Evolutionary conservation across 2,329 filamentous ascomycete genomes (phyloP).

Genomic region (Aspergillus fischeri): DNA sequence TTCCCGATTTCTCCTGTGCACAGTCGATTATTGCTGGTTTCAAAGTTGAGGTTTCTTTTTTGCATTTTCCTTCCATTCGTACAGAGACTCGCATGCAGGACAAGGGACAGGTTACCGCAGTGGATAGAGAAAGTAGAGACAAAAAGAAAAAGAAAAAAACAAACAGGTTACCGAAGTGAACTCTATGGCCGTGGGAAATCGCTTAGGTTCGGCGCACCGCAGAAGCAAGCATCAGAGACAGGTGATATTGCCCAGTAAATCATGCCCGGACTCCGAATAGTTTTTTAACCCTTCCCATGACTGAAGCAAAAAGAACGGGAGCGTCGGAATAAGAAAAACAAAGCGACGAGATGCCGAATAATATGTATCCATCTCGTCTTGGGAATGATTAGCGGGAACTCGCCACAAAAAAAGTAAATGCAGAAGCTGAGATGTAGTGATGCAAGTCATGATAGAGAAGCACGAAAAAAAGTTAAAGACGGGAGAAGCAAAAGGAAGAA

Average conservation of each 20-base stretch:
- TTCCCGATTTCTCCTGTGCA: slow-evolving; percentile 17
- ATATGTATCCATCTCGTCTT: slow-evolving; percentile 20
- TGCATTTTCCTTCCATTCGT: slow-evolving; percentile 21
- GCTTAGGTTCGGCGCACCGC: slow-evolving; percentile 26
- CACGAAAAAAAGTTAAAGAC: slow-evolving; percentile 14
- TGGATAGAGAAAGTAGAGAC: slow-evolving; percentile 10
- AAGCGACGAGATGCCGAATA: slow-evolving; percentile 21
- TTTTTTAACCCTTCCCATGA: slow-evolving; percentile 29
- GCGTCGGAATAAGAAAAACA: slow-evolving; percentile 4
- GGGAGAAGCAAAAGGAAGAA: slow-evolving; percentile 13
- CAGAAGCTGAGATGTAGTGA: slow-evolving; percentile 18
- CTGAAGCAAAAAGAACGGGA: slow-evolving; percentile 18
- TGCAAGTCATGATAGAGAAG: slow-evolving; percentile 19
- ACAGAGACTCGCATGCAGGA: slow-evolving; percentile 22
- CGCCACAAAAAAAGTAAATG: slow-evolving; percentile 16
- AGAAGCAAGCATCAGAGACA: slow-evolving; percentile 25
- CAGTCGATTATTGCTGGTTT: not conserved
- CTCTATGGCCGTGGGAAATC: slow-evolving; percentile 33
- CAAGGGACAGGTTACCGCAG: slow-evolving; percentile 17
- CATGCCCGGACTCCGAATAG: slow-evolving; percentile 34
- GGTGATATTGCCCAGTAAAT: slow-evolving; percentile 30
- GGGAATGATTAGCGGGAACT: slow-evolving; percentile 20
- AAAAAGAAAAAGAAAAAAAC: slow-evolving; percentile 11
- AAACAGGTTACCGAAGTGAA: slow-evolving; percentile 17
- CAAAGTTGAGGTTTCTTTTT: not conserved